phyloP scores from a whole-genome alignment of 2,329 filamentous ascomycete genomes.

The Pseudopyrenochaeta lycopersici region DNA sequence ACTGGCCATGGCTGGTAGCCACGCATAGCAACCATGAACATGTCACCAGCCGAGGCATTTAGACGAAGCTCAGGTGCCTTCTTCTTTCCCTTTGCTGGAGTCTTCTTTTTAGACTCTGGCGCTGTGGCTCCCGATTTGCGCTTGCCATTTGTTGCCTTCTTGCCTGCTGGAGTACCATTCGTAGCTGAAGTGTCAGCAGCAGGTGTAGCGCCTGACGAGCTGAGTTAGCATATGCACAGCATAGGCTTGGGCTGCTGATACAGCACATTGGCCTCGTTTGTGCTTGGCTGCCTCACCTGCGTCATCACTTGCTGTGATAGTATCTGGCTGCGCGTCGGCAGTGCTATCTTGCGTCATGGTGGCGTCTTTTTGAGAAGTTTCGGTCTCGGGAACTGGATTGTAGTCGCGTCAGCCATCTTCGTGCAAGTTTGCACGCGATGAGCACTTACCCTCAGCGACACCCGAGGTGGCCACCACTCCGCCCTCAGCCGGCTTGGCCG shows the following conservation, averaged over 20 bases:
- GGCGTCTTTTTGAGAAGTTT: slow-evolving; percentile 28
- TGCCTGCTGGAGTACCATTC: slow-evolving; percentile 60
- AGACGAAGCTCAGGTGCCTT: slow-evolving; percentile 73
- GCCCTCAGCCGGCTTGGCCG: slow-evolving; percentile 39
- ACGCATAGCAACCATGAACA: slow-evolving; percentile 92
- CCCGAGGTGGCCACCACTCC: slow-evolving; percentile 39
- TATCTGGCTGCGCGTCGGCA: slow-evolving; percentile 36
- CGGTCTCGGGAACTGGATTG: slow-evolving; percentile 26
- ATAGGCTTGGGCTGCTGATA: not conserved
- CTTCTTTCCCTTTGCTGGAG: slow-evolving; percentile 78
- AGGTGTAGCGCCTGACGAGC: slow-evolving; percentile 44
- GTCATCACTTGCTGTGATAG: slow-evolving; percentile 26
- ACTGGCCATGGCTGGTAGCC: slow-evolving; percentile 95
- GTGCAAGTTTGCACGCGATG: not conserved
- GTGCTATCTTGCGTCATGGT: slow-evolving; percentile 29
- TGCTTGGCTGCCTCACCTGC: slow-evolving; percentile 30
- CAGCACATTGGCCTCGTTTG: not conserved
- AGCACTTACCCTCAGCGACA: slow-evolving; percentile 40
- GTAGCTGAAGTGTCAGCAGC: slow-evolving; percentile 50
- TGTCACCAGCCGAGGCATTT: slow-evolving; percentile 87
- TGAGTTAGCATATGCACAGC: slow-evolving; percentile 18
- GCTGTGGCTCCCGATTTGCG: slow-evolving; percentile 77
- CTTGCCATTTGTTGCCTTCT: slow-evolving; percentile 49
- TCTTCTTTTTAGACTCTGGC: slow-evolving; percentile 78
- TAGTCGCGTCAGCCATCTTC: slow-evolving; percentile 27